Evolutionary conservation across 495 filamentous ascomycete genomes (phyloP), one percentile per base, ranked within the genome.

Genomic region (Rostrohypoxylon terebratum): DNA sequence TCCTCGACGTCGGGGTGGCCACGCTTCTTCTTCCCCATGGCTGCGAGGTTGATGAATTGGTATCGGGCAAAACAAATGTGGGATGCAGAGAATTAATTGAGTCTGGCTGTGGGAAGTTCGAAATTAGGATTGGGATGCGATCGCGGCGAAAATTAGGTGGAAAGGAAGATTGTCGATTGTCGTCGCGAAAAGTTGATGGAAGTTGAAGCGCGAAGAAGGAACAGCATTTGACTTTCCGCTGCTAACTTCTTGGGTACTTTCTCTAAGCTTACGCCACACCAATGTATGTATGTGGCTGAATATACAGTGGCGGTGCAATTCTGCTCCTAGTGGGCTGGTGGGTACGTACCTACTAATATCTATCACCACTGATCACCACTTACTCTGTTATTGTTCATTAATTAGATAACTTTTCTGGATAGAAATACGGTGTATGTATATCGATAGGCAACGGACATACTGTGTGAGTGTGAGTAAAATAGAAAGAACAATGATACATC

Each of bases 21-120:
- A 78, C 92, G 89, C 84, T 94, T 96, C 82, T 92, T 92, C 81
- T 96, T 97, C 68, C 90, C 91, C 90, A 96, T 96, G 33, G 68
- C 79, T 73, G 57, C 59, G 47, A 18, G 47, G 13, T 42, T 1
- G 18, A 53, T 40, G 20, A 48, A 58, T 58, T 18, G 25, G 36
- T 59, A 25, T 28, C 18, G 42, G 6, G 33, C n/a, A 23, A 40
- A 58, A 40, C 20, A 21, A 40, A 36, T 4, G 13, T 16, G 10
- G 1, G 9, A 40, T 36, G 14, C 16, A n/a, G 10, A 4, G n/a
- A 31, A 8, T 33, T 1, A 25, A 13, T 33, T 34, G 6, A 51
- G 21, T 1, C 9, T 25, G 33, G 28, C 36, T 42, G 9, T 18
- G 4, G 40, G 51, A n/a, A 25, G 23, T 20, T 58, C 42, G 20